Evolutionary conservation across 805 yeast genomes (phyloP), one percentile per base, ranked within the genome.

Genomic region (Peterozyma xylosa): DNA sequence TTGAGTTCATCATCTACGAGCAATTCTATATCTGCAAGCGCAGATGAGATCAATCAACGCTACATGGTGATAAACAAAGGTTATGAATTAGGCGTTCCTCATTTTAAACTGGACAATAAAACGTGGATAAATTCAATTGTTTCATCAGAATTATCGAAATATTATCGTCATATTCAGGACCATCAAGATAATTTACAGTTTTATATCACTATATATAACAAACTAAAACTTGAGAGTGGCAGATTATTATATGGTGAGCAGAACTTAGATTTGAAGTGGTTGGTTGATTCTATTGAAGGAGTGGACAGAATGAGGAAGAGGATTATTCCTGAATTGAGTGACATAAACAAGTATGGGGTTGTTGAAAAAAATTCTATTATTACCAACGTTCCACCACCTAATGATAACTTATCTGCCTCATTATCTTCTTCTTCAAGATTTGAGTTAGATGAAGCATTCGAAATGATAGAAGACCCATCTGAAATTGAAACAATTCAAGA

Each of bases 251-350:
- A 52, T 1, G 56, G 48, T 9, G 51, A 50, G 2, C 54, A 53
- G 2, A 48, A 47, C 1, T 46, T 50, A 15, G 50, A 51, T 1
- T 43, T 49, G 3, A 54, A 48, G 6, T 81, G 80, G 73, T 58
- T 68, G 2, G 59, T 86, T 9, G 95, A 86, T 55, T 71, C 74
- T 30, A 77, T 82, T 41, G 95, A 87, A 56, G 85, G 86, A 32
- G 66, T 71, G 29, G 79, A 81, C 51, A 63, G 91, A 49, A 82
- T 78, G 75, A 67, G 90, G 47, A 79, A 71, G 46, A 65, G 85
- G 46, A 55, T 86, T 38, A 57, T 82, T 5, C 74, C 78, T 15
- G 79, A 75, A 29, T 27, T 16, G 13, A 32, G 9, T 32, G 34
- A 32, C 9, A 21, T 21, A 21, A 21, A 7, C 27, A 21, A 7